phyloP scores from a whole-genome alignment of 1,139 yeast genomes.

The Entelexis sorbosivorans region DNA sequence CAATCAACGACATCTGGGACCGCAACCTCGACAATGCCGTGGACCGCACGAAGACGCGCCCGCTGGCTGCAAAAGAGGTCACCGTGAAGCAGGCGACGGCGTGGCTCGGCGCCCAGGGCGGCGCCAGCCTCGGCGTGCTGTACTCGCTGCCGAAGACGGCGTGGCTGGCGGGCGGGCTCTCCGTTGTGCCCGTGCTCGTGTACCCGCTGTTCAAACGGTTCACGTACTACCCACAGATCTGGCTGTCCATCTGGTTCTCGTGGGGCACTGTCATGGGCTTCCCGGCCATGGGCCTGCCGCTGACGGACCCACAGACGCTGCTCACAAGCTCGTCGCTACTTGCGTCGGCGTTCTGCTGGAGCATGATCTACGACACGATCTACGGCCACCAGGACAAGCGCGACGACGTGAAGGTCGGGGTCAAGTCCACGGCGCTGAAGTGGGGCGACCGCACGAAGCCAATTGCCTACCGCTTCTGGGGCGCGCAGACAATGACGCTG shows the following conservation, averaged over 20 bases:
- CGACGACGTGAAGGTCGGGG: conserved; percentile 79
- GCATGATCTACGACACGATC: conserved; percentile 89
- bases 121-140: conserved; percentile 65
- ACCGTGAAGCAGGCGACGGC: conserved; percentile 58
- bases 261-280: conserved; percentile 95
- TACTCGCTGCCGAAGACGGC: conserved; percentile 59
- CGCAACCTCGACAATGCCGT: conserved; percentile 74
- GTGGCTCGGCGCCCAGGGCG: conserved; percentile 64
- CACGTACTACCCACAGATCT: conserved; percentile 88
- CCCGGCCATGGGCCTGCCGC: conserved; percentile 87
- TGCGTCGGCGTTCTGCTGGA: conserved; percentile 74
- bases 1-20: conserved; percentile 83
- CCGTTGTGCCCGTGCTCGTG: conserved; percentile 67
- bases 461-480: conserved; percentile 50
- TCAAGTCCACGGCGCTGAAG: conserved; percentile 85
- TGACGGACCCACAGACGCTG: conserved; percentile 51
- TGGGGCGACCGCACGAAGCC: conserved; percentile 78
- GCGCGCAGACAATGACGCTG: conserved; percentile 55
- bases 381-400: conserved; percentile 96
- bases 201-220: conserved; percentile 90
- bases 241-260: conserved; percentile 70
- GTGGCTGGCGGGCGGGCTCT: conserved; percentile 69
- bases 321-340: conserved; percentile 43
- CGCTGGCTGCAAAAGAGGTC: conserved; percentile 81
- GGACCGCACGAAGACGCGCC: conserved; percentile 77